Evolutionary conservation across 148 eudicot genomes (phyloP), one percentile per base, ranked within the genome.

Genomic region (Chenopodium album): DNA sequence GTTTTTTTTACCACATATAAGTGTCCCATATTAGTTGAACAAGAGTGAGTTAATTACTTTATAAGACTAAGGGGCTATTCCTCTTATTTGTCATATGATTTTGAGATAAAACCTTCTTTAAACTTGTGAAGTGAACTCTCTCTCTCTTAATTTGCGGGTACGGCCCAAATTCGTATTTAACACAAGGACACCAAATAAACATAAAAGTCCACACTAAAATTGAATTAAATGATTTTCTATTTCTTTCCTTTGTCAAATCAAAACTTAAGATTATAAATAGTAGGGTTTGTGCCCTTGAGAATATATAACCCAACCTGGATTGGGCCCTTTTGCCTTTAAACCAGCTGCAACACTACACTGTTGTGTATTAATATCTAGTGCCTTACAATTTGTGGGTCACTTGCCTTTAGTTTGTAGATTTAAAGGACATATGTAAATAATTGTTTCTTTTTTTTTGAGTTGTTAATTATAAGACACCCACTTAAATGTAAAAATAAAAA

Each of bases 251-350:
- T 72, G 9, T 37, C 44, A 72, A 72, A 72, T 72, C 8, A 20
- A 44, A 72, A n/a, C 54, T 44, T n/a, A 46, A 7, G 75, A 46
- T 72, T 17, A 20, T 72, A 72, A 72, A 46, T 26, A 44, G 52
- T 44, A 0, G 5, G 9, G 47, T 37, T 41, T 72, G 75, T 46
- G 31, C 17, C 54, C 56, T 44, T 72, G n/a, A 4, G 54, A 34
- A 72, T 23, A 8, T n/a, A 46, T 72, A 22, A 46, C n/a, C 16
- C 75, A 72, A 44, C 75, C 29, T 72, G 75, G 54, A 13, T 72
- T 72, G 75, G 75, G 52, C 75, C 75, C 26, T 72, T 11, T 44
- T 72, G 54, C 54, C 75, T 44, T 41, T 44, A 20, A 17, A 56
- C 54, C 54, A 71, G 22, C 23, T 41, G 29, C 54, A 44, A 5